Conservation (phyloP, 2,329 filamentous ascomycete genomes). For the Cordyceps militaris region DNA sequence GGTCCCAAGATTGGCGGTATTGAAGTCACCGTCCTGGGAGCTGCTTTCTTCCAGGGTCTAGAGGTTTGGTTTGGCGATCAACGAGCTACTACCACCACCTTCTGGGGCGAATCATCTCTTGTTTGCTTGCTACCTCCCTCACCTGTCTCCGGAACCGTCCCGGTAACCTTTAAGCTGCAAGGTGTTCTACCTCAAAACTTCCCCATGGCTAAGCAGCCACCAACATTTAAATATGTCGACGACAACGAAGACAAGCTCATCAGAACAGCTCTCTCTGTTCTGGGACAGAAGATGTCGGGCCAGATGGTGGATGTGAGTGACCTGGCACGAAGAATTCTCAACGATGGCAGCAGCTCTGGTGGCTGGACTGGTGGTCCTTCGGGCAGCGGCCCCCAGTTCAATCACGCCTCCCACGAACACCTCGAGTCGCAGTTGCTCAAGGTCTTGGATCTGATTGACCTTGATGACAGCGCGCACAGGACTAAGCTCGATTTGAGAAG, state of each 20-base stretch:
- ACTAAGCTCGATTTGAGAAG: slow-evolving; percentile 59
- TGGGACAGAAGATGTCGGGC: slow-evolving; percentile 58
- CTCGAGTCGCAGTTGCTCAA: slow-evolving; percentile 64
- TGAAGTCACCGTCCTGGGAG: slow-evolving; percentile 79
- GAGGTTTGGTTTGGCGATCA: slow-evolving; percentile 76
- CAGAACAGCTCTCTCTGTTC: slow-evolving; percentile 57
- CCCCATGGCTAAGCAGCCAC: slow-evolving; percentile 34
- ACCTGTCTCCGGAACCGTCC: slow-evolving; percentile 58
- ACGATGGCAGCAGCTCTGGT: slow-evolving; percentile 32
- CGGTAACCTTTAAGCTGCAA: slow-evolving; percentile 60
- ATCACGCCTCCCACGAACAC: slow-evolving; percentile 38
- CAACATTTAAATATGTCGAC: slow-evolving; percentile 66
- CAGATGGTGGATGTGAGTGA: slow-evolving; percentile 55
- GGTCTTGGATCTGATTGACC: slow-evolving; percentile 70
- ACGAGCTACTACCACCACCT: slow-evolving; percentile 64
- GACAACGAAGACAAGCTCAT: slow-evolving; percentile 63
- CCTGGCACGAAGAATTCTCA: slow-evolving; percentile 54
- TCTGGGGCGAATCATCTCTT: slow-evolving; percentile 72
- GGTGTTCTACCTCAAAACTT: slow-evolving; percentile 32
- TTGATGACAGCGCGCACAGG: slow-evolving; percentile 64
- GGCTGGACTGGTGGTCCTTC: slow-evolving; percentile 40
- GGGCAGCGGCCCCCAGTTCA: slow-evolving; percentile 38
- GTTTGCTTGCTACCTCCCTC: slow-evolving; percentile 73
- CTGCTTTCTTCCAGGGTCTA: slow-evolving; percentile 66
- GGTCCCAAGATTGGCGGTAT: slow-evolving; percentile 78